phyloP scores from a whole-genome alignment of 371 early-diverging fungal genomes.

The Syncephalis plumigaleata region DNA sequence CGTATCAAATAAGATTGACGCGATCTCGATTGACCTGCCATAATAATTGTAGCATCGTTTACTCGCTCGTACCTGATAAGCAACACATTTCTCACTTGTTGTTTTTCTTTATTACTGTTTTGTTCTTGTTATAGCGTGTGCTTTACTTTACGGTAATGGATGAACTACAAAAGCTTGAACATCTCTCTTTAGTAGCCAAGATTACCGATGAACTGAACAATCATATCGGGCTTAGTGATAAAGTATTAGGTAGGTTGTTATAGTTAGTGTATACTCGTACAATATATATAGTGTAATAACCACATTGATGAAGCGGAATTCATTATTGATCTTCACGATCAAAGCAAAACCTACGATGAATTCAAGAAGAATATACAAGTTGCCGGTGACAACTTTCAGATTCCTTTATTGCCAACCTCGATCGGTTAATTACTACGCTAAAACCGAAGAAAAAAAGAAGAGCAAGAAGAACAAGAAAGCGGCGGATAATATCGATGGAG shows the following conservation, averaged over 20 bases:
- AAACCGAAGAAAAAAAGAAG: slow-evolving; percentile 38
- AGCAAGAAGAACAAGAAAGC: slow-evolving; percentile 4
- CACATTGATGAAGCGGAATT: slow-evolving; percentile 40
- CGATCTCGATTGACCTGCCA: too few relatives aligned
- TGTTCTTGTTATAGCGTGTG: too few relatives aligned
- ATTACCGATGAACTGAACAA: slow-evolving; percentile 80
- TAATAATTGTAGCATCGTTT: too few relatives aligned
- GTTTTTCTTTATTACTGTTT: too few relatives aligned
- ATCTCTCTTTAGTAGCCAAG: slow-evolving; percentile 79
- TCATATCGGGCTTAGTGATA: slow-evolving; percentile 85
- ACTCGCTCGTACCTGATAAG: too few relatives aligned
- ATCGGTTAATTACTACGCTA: slow-evolving; percentile 77
- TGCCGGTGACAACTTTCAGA: slow-evolving; percentile 63
- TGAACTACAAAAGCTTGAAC: slow-evolving; percentile 69
- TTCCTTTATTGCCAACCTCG: slow-evolving; percentile 62
- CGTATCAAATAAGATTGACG: too few relatives aligned
- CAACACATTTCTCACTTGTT: too few relatives aligned
- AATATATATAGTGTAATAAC: slow-evolving; percentile 1
- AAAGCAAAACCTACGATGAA: slow-evolving; percentile 31
- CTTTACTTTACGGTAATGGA: slow-evolving; percentile 16
- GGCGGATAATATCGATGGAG: background rate
- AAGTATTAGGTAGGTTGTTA: slow-evolving; percentile 32
- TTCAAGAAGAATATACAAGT: slow-evolving; percentile 58
- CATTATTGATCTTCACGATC: slow-evolving; percentile 52
- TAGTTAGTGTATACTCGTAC: background rate